Evolutionary conservation across 177 flowering plant species (phyloP), one percentile per base, ranked within the genome.

Genomic region (Vitis hybrid): DNA sequence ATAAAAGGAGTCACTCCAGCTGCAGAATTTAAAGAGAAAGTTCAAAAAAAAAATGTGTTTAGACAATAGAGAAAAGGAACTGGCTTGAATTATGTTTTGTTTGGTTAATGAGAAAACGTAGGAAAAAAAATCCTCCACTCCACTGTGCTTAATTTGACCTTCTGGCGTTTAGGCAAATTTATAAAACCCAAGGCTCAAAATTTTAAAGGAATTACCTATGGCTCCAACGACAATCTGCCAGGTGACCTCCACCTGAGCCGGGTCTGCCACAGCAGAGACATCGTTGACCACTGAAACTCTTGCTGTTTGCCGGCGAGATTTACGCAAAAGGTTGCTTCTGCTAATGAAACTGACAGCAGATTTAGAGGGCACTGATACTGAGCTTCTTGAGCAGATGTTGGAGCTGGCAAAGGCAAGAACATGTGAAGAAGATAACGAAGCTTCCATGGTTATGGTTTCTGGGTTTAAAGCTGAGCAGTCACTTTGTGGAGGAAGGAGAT

Each of bases 1-100:
- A 94, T 81, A 68, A 92, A 92, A 10, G 98, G 98, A 1, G 86
- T 76, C 11, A 88, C 84, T 18, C 98, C 98, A 83, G 98, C 98
- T 94, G 89, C 77, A 81, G 11, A 73, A 65, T 22, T 33, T 7
- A 33, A 48, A 52, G 9, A 33, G 60, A 1, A 0, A 13, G 22
- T 50, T 11, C 5, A 48, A 55, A 9, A 3, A 53, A 1, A n/a
- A 26, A 45, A 18, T 18, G 65, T 10, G 2, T n/a, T 10, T 9
- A 10, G 15, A 26, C 0, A 9, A 71, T 13, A 13, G 16, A 10
- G 1, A 39, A 20, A 13, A 16, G 18, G 12, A 50, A 22, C 19
- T 16, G 33, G 8, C 45, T 16, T 29, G 13, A 61, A 1, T 22
- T 20, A 20, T 59, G 15, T 9, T 59, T 9, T 14, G 31, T 59